phyloP scores from a whole-genome alignment of 176 grass and related monocot genomes.

The Rhynchospora pubera region DNA sequence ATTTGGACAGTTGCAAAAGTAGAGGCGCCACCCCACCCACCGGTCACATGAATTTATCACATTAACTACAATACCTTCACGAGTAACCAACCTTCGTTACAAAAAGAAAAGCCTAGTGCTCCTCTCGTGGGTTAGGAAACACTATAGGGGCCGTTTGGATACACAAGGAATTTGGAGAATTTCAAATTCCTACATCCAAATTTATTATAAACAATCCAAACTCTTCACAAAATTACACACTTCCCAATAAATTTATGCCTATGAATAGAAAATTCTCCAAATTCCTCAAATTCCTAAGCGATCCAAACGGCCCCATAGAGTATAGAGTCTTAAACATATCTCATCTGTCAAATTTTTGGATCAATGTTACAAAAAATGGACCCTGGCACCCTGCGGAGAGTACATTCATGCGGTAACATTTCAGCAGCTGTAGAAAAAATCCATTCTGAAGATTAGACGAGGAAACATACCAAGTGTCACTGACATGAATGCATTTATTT shows the following conservation, averaged over 20 bases:
- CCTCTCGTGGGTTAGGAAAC: not conserved
- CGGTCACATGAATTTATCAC: constrained; percentile 10
- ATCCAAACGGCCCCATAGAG: too few relatives aligned
- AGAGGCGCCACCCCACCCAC: not conserved
- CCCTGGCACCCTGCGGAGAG: too few relatives aligned
- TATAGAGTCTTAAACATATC: not conserved
- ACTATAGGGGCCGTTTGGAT: too few relatives aligned
- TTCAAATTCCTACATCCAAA: too few relatives aligned
- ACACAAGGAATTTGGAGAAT: too few relatives aligned
- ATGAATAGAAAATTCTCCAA: too few relatives aligned
- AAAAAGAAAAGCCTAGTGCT: not conserved
- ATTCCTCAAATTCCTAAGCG: too few relatives aligned
- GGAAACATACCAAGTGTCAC: not conserved
- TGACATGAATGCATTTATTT: not conserved
- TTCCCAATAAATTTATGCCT: too few relatives aligned
- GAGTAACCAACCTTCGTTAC: not conserved
- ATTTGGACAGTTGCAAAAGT: not conserved
- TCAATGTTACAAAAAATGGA: not conserved
- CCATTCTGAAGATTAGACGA: not conserved
- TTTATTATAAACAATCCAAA: too few relatives aligned
- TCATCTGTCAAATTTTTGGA: not conserved
- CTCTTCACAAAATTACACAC: too few relatives aligned
- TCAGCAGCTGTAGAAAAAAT: not conserved
- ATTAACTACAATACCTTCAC: not conserved
- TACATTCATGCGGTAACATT: too few relatives aligned